phyloP scores from a whole-genome alignment of 306 rosid species.

The Sicyos baderoa region DNA sequence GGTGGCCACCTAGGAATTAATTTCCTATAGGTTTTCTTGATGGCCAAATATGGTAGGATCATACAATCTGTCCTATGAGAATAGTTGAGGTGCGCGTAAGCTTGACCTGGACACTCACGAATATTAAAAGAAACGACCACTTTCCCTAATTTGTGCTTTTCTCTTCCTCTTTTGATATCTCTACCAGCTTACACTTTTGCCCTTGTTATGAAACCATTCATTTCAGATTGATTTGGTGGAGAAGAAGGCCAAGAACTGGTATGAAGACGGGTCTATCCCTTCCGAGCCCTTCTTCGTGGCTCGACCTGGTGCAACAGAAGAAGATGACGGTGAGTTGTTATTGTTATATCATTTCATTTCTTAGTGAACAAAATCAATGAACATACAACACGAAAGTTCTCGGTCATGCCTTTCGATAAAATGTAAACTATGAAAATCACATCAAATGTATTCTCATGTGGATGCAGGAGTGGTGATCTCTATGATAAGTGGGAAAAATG shows the following conservation, averaged over 20 bases:
- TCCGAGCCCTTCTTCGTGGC: slow-evolving; percentile 89
- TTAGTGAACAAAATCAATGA: background rate
- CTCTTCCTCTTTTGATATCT: background rate
- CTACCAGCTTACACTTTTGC: background rate
- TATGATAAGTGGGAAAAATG: slow-evolving; percentile 64
- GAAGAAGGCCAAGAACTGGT: slow-evolving; percentile 69
- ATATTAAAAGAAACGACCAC: too few relatives aligned
- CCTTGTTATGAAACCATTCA: background rate
- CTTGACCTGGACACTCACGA: too few relatives aligned
- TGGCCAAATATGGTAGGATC: too few relatives aligned
- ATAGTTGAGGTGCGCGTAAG: too few relatives aligned
- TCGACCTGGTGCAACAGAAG: slow-evolving; percentile 81
- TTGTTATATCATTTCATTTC: slow-evolving; percentile 9
- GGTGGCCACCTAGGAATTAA: too few relatives aligned
- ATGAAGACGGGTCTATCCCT: slow-evolving; percentile 71
- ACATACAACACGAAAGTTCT: background rate
- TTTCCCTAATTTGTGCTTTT: background rate
- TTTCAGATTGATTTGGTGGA: slow-evolving; percentile 59
- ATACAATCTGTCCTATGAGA: too few relatives aligned
- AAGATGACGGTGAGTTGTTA: slow-evolving; percentile 67
- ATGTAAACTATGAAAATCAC: too few relatives aligned
- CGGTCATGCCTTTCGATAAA: too few relatives aligned
- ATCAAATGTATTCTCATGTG: background rate
- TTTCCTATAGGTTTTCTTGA: too few relatives aligned
- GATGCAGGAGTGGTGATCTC: slow-evolving; percentile 80